A percentile compares a stretch with the other conserved stretches of the same genome.
Conservation (phyloP, 139 green algal species). For the Parachlorella kessleri region DNA sequence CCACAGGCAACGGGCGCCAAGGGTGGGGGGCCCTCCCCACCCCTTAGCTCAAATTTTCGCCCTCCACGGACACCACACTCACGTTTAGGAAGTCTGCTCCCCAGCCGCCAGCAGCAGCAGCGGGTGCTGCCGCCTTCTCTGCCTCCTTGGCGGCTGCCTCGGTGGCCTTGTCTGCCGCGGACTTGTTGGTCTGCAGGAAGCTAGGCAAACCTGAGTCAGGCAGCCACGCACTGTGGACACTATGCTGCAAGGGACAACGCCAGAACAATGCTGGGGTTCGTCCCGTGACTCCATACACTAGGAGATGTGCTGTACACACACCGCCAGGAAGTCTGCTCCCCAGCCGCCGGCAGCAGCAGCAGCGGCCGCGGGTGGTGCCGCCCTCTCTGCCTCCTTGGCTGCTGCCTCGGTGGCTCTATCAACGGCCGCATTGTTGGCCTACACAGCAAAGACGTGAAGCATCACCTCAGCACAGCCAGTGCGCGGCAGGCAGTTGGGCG, state of each 20-base stretch:
- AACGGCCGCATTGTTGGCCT: conserved; percentile 25
- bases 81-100: conserved; percentile 19
- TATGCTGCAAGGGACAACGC: too few species aligned
- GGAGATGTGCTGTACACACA: too few species aligned
- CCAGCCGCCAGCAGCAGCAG: conserved; percentile 13
- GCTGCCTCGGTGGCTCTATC: conserved; percentile 11
- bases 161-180: conserved; percentile 7
- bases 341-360: conserved; percentile 11
- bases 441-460: too few species aligned
- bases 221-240: too few species aligned
- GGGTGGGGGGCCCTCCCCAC: too few species aligned
- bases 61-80: too few species aligned
- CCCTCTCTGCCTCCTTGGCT: conserved; percentile 25
- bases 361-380: background rate
- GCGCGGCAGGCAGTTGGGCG: background rate
- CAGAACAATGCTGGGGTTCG: too few species aligned
- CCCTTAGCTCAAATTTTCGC: too few species aligned
- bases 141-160: conserved; percentile 30
- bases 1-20: too few species aligned
- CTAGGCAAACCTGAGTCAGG: too few species aligned
- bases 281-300: too few species aligned
- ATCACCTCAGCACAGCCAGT: too few species aligned
- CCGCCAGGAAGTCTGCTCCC: conserved; percentile 20
- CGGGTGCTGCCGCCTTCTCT: conserved; percentile 2
- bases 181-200: conserved; percentile 19